These are phyloP conservation scores for Diaporthe citrichinensis DNA, from an alignment of 2,329 filamentous ascomycete species.

Conservation along the genomic window DNA sequence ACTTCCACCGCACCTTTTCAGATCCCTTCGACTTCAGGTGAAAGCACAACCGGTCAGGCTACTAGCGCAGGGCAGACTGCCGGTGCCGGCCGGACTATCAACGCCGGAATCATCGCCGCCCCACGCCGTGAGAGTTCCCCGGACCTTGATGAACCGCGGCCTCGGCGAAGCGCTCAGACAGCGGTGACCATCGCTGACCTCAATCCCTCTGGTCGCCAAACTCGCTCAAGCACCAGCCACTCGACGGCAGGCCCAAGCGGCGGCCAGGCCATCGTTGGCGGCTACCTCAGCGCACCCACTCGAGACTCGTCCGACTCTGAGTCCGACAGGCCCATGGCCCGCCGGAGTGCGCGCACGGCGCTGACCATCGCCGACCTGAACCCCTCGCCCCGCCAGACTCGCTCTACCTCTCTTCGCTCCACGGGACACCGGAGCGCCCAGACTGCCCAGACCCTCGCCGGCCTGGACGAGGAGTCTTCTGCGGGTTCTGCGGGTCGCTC, in stretches of 20 bases:
- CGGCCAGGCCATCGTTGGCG: neutral
- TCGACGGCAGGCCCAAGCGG: neutral
- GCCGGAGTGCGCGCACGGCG: neutral
- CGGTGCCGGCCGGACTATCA: neutral
- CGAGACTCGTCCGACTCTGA: neutral
- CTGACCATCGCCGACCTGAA: neutral
- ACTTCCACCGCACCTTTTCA: neutral
- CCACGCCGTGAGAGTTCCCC: neutral
- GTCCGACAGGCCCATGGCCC: neutral
- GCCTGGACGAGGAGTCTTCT: too few relatives aligned
- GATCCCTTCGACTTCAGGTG: neutral
- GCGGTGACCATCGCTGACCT: neutral
- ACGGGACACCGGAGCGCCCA: neutral
- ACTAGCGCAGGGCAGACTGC: too few relatives aligned
- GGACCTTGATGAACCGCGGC: neutral
- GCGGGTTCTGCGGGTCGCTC: neutral
- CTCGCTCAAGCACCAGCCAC: too few relatives aligned
- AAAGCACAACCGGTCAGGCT: neutral
- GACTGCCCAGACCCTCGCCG: neutral
- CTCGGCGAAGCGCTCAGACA: neutral
- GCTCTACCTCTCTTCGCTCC: neutral
- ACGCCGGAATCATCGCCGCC: neutral
- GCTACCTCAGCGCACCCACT: neutral
- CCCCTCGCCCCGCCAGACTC: neutral
- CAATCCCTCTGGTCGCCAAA: neutral